Percentiles rank a stretch among this genome's conserved stretches.
These are phyloP conservation scores for Xylariaceae sp. DNA, from an alignment of 2,329 filamentous ascomycete genomes.

Conservation along the genomic window DNA sequence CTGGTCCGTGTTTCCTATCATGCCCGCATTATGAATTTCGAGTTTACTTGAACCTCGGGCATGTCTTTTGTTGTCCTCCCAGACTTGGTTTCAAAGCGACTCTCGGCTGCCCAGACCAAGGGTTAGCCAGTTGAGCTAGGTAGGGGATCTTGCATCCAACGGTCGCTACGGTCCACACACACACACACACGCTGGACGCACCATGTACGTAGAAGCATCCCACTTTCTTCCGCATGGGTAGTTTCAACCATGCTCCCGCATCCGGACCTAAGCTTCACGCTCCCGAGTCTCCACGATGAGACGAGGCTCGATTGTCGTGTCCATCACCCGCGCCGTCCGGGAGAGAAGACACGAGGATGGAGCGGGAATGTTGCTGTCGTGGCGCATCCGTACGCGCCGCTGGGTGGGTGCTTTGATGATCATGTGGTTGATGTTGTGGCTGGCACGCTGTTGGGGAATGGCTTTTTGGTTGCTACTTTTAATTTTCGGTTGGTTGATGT, in stretches of 20 bases:
- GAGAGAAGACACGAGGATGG: slow-evolving; percentile 37
- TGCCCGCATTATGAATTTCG: too few relatives aligned
- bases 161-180: too few relatives aligned
- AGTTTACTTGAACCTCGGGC: too few relatives aligned
- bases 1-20: too few relatives aligned
- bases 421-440: slow-evolving; percentile 66
- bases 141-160: too few relatives aligned
- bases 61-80: too few relatives aligned
- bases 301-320: slow-evolving; percentile 74
- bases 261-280: slow-evolving; percentile 63
- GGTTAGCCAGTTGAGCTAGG: too few relatives aligned
- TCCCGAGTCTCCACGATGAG: slow-evolving; percentile 82
- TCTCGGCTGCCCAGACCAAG: too few relatives aligned
- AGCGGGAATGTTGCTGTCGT: slow-evolving; percentile 50
- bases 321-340: slow-evolving; percentile 58
- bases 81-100: too few relatives aligned
- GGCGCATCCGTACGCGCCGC: slow-evolving; percentile 84
- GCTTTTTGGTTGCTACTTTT: slow-evolving; percentile 79
- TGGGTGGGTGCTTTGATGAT: slow-evolving; percentile 85
- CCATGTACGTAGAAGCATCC: too few relatives aligned
- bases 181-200: too few relatives aligned
- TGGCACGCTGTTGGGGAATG: slow-evolving; percentile 60
- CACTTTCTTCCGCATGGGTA: too few relatives aligned
- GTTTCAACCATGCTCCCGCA: slow-evolving; percentile 46
- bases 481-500: slow-evolving; percentile 65